A percentile compares a stretch with the other conserved stretches of the same genome.
These are phyloP conservation scores for Candida tibetensis DNA, from an alignment of 805 yeast species.

Conservation along the genomic window DNA sequence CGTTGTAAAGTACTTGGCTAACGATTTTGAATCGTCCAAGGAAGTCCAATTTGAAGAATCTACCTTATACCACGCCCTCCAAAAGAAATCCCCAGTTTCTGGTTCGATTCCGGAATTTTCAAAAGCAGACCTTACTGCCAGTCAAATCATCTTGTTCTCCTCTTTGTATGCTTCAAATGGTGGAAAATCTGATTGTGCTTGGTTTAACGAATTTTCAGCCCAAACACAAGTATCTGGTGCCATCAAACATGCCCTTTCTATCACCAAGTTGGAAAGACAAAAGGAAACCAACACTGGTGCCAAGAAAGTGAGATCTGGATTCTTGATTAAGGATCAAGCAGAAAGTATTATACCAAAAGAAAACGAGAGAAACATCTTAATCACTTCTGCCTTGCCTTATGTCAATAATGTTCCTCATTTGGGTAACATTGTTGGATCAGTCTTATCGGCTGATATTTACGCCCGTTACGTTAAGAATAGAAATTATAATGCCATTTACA, in stretches of 20 bases:
- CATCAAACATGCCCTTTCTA: conserved; percentile 43
- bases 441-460: conserved; percentile 89
- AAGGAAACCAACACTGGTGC: conserved; percentile 41
- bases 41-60: conserved; percentile 45
- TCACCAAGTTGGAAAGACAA: conserved; percentile 43
- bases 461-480: conserved; percentile 87
- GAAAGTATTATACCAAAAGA: conserved; percentile 54
- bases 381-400: conserved; percentile 96
- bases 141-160: conserved; percentile 59
- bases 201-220: conserved; percentile 44
- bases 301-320: conserved; percentile 29
- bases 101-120: background rate
- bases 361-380: conserved; percentile 74
- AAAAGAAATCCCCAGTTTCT: conserved; percentile 25
- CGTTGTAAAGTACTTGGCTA: conserved; percentile 59
- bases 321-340: conserved; percentile 27
- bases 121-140: conserved; percentile 28
- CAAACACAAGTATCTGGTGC: conserved; percentile 43
- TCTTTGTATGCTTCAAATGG: conserved; percentile 45
- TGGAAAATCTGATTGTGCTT: conserved; percentile 18
- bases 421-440: conserved; percentile 96
- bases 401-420: conserved; percentile 98
- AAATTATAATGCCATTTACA: conserved; percentile 78
- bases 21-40: conserved; percentile 40
- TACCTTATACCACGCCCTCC: conserved; percentile 39